Evolutionary conservation across 1,139 yeast genomes (phyloP).

Genomic region (Casaregolazyma lundiana): DNA sequence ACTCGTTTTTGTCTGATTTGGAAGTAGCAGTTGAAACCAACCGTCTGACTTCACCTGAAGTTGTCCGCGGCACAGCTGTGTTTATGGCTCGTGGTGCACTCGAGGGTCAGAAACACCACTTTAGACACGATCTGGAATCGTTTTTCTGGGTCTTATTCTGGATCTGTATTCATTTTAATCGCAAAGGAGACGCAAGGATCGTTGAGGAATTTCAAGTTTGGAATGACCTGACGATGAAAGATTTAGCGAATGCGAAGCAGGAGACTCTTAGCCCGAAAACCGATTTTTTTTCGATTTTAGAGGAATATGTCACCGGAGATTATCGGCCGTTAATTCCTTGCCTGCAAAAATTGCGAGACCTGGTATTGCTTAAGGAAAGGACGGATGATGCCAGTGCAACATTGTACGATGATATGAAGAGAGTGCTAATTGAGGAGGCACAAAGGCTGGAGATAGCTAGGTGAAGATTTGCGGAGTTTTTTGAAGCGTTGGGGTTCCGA

Average conservation of each 20-base stretch:
- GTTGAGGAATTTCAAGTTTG: too few species aligned
- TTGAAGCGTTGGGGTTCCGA: too few species aligned
- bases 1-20: neutral
- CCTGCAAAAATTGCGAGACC: neutral
- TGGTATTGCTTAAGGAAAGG: neutral
- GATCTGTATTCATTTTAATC: neutral
- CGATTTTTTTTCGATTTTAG: neutral
- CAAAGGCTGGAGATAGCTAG: neutral
- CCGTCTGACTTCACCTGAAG: neutral
- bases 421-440: neutral
- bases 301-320: neutral
- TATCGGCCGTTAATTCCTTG: neutral
- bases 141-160: neutral
- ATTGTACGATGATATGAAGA: neutral
- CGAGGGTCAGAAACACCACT: neutral
- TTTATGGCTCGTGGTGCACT: neutral
- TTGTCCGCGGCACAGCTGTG: neutral
- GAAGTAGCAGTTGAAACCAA: neutral
- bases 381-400: neutral
- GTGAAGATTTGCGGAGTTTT: too few species aligned
- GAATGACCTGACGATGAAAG: too few species aligned
- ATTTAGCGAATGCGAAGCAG: too few species aligned
- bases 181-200: neutral
- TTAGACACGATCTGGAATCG: neutral
- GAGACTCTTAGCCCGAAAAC: too few species aligned